Evolutionary conservation across 192 early-diverging fungal genomes (phyloP).

Genomic region (Martensiomyces pterosporus): DNA sequence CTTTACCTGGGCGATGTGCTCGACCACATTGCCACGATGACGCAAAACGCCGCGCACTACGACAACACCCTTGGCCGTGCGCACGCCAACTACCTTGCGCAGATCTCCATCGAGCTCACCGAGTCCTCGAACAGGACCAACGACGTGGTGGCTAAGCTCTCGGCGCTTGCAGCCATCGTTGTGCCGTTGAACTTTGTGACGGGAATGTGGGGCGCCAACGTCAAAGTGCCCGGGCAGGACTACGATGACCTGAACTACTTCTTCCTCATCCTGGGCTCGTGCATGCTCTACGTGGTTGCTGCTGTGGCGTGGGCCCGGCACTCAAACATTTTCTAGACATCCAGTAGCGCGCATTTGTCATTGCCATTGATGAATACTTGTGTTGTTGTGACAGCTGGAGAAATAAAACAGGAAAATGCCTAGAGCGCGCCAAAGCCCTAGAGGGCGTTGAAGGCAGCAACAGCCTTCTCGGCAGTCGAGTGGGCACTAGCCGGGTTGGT

Average conservation of each 20-base stretch:
- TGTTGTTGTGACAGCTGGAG: too few species aligned
- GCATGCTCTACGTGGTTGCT: constrained; percentile 32
- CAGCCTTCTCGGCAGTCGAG: constrained; percentile 42
- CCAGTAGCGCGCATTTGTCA: too few species aligned
- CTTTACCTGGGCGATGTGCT: constrained; percentile 79
- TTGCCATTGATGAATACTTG: too few species aligned
- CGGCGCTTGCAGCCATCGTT: constrained; percentile 81
- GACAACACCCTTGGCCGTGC: constrained; percentile 67
- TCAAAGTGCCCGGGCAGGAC: constrained; percentile 50
- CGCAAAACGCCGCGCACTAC: constrained; percentile 72
- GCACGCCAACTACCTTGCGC: constrained; percentile 71
- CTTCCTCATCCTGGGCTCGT: constrained; percentile 37
- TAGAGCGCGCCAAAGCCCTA: constrained; percentile 1
- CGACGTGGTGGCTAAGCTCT: constrained; percentile 83
- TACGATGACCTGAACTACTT: constrained; percentile 42
- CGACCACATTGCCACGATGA: constrained; percentile 75
- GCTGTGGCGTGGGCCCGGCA: constrained; percentile 31
- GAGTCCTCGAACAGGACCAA: constrained; percentile 77
- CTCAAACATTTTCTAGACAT: constrained; percentile 33
- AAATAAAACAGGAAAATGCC: too few species aligned
- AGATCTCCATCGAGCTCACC: constrained; percentile 73
- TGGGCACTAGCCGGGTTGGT: constrained; percentile 65
- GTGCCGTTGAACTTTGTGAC: constrained; percentile 90
- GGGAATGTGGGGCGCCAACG: constrained; percentile 63
- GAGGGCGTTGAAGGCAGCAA: constrained; percentile 27